Conservation (phyloP, 2,329 filamentous ascomycete species). For the Drechmeria coniospora region DNA sequence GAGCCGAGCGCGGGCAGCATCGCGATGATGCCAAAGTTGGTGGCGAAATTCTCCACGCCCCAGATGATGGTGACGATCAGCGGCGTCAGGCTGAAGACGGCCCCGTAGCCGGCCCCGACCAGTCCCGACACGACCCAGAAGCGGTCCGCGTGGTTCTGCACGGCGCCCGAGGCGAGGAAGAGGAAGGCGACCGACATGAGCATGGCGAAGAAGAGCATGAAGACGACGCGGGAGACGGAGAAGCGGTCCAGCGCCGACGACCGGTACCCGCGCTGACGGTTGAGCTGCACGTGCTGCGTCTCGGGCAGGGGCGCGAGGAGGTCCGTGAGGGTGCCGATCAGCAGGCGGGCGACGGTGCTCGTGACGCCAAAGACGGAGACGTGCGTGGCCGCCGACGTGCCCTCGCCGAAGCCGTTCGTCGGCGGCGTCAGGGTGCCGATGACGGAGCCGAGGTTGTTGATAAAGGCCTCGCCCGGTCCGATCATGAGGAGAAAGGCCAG, state of each 20-base stretch:
- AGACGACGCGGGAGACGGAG: conserved; percentile 60
- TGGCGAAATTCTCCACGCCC: conserved; percentile 97
- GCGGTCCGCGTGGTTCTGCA: conserved; percentile 59
- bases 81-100: conserved; percentile 75
- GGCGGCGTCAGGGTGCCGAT: conserved; percentile 69
- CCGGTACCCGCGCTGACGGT: conserved; percentile 8
- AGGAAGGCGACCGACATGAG: conserved; percentile 63
- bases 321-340: conserved; percentile 81
- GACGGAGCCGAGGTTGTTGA: conserved; percentile 92
- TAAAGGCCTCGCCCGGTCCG: conserved; percentile 91
- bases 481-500: conserved; percentile 84
- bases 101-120: conserved; percentile 84
- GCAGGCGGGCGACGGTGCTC: conserved; percentile 77
- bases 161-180: conserved; percentile 57
- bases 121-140: conserved; percentile 78
- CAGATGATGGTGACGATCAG: conserved; percentile 95
- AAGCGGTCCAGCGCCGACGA: conserved; percentile 23
- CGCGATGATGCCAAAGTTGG: conserved; percentile 91
- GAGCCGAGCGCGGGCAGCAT: conserved; percentile 82
- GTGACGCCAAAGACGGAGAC: conserved; percentile 85
- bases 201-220: conserved; percentile 61
- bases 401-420: conserved; percentile 21
- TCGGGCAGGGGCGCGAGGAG: conserved; percentile 57
- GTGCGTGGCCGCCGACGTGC: conserved; percentile 64
- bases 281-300: conserved; percentile 39